phyloP scores from a whole-genome alignment of 768 basidiomycete species.

The Phylloporus sp. region DNA sequence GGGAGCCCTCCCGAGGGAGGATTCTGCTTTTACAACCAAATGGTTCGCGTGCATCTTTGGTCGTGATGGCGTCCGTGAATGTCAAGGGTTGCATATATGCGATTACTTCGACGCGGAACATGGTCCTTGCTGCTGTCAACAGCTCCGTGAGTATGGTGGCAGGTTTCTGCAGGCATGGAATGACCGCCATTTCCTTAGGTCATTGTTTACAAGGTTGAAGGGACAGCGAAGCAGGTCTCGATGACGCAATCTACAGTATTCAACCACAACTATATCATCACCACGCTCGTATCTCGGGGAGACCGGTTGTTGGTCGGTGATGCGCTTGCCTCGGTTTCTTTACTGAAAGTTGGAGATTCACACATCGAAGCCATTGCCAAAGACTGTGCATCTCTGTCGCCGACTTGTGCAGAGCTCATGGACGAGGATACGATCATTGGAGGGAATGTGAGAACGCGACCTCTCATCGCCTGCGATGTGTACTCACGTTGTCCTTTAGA shows the following conservation, averaged over 20 bases:
- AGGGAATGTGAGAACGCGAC: constrained; percentile 56
- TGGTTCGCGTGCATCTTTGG: constrained; percentile 18
- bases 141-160: constrained; percentile 51
- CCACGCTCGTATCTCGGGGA: constrained; percentile 53
- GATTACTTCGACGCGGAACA: constrained; percentile 43
- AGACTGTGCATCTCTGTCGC: constrained; percentile 75
- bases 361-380: constrained; percentile 54
- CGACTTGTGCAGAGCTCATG: constrained; percentile 57
- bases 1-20: constrained; percentile 52
- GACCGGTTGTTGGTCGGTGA: constrained; percentile 69
- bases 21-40: constrained; percentile 49
- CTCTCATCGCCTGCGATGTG: background rate
- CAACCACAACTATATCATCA: constrained; percentile 81
- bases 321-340: constrained; percentile 70
- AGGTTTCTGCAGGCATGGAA: background rate
- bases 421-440: constrained; percentile 57
- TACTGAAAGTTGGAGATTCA: constrained; percentile 47
- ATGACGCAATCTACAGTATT: constrained; percentile 48
- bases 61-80: constrained; percentile 38
- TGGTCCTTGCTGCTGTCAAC: constrained; percentile 68
- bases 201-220: constrained; percentile 41
- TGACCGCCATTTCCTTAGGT: constrained; percentile 34
- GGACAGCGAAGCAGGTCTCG: constrained; percentile 28
- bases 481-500: constrained; percentile 37
- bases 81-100: constrained; percentile 70